Conservation (phyloP, 2,329 filamentous ascomycete genomes). For the Aspergillus floridensis region DNA sequence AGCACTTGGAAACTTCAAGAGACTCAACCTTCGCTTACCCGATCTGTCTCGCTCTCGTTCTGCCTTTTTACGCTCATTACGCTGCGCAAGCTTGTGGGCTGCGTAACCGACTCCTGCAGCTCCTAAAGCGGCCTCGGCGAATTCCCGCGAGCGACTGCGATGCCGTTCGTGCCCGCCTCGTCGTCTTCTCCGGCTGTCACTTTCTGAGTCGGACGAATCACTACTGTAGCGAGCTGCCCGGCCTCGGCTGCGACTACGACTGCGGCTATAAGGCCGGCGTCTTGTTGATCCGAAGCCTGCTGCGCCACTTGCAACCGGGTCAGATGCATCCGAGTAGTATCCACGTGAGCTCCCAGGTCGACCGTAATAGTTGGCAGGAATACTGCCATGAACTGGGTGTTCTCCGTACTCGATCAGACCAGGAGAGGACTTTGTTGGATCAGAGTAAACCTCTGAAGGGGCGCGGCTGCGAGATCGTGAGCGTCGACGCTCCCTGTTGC, state of each 20-base stretch:
- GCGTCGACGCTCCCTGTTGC: slow-evolving; percentile 38
- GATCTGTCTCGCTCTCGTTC: slow-evolving; percentile 48
- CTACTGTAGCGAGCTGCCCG: slow-evolving; percentile 32
- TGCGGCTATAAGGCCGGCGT: slow-evolving; percentile 45
- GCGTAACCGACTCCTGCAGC: slow-evolving; percentile 58
- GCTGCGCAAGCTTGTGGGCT: slow-evolving; percentile 57
- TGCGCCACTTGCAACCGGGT: slow-evolving; percentile 37
- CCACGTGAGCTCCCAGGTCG: slow-evolving; percentile 38
- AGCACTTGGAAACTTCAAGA: slow-evolving; percentile 3
- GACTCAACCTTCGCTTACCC: slow-evolving; percentile 42
- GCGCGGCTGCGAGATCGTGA: slow-evolving; percentile 48
- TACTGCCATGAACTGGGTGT: slow-evolving; percentile 59
- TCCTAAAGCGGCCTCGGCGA: slow-evolving; percentile 56
- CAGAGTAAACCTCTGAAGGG: slow-evolving; percentile 41
- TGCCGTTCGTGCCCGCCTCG: slow-evolving; percentile 34
- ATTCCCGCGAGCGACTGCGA: slow-evolving; percentile 41
- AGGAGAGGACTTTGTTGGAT: slow-evolving; percentile 43
- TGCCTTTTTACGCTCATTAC: slow-evolving; percentile 55
- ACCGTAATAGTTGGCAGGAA: slow-evolving; percentile 48
- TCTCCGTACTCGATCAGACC: slow-evolving; percentile 64
- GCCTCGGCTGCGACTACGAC: slow-evolving; percentile 47
- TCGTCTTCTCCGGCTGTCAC: slow-evolving; percentile 30
- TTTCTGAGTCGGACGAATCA: slow-evolving; percentile 40
- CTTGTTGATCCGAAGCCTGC: slow-evolving; percentile 26
- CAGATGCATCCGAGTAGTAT: slow-evolving; percentile 44